Evolutionary conservation across 1,139 yeast genomes (phyloP), one percentile per base, ranked within the genome.

Genomic region (Insectozyma bohioensis): DNA sequence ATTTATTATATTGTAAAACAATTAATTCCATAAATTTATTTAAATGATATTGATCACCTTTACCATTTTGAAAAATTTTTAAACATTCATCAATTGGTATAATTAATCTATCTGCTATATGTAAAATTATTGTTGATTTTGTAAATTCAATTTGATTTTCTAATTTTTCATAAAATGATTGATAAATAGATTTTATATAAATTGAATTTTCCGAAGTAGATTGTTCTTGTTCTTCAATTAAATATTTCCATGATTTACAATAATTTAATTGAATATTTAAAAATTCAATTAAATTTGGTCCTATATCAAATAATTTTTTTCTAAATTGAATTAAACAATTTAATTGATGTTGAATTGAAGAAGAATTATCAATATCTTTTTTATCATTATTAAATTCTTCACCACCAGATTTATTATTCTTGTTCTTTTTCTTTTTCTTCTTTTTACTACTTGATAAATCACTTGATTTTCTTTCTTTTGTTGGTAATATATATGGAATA

Each of bases 51-150:
- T 30, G 25, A 16, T 31, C 36, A 4, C 35, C 42, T 12, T 26
- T 26, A 1, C 42, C 41, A 12, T 24, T 30, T 7, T 31, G 26
- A 27, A 37, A 33, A n/a, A 41, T 18, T 13, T 28, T 29, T 4
- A 43, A 24, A 29, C 43, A 41, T 26, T 43, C 36, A 17, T 40
- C 40, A n/a, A 43, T 41, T 5, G 46, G 46, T 9, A 30, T 24
- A 10, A 43, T 33, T 18, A 43, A 36, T 15, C 31, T 29, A 14
- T 37, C 37, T 3, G 29, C 31, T 19, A 43, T 36, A 18, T 37
- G 45, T 13, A 29, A 9, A 4, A 36, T 34, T n/a, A 41, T 30
- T 6, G 42, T 34, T 12, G 34, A 27, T 19, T 34, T 41, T 4
- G 42, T 37, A 22, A 39, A 41, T 13, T 39, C 41, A 5, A 36